Percentiles rank a stretch among this genome's conserved stretches.
These are phyloP conservation scores for Xylaria scruposa DNA, from an alignment of 495 filamentous ascomycete genomes.

Conservation along the genomic window DNA sequence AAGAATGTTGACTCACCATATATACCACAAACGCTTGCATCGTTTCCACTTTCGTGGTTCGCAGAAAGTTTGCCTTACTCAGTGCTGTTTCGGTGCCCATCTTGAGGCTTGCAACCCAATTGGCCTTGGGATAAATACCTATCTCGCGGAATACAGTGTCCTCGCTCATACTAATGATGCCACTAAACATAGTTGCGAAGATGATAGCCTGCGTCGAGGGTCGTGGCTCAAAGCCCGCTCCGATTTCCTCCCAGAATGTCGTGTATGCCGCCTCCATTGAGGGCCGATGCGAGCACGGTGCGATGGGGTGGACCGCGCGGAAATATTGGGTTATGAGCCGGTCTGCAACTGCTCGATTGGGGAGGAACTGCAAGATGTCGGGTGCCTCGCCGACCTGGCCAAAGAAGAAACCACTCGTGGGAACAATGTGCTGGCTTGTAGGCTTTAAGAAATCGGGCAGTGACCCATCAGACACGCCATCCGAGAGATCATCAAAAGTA, in stretches of 20 bases:
- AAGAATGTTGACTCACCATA: slow-evolving; percentile 53
- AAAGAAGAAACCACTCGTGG: slow-evolving; percentile 73
- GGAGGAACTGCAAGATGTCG: slow-evolving; percentile 63
- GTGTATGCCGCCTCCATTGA: slow-evolving; percentile 68
- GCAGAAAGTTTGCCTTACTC: slow-evolving; percentile 68
- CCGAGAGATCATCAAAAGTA: slow-evolving; percentile 29
- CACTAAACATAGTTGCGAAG: slow-evolving; percentile 71
- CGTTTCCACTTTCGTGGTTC: slow-evolving; percentile 72
- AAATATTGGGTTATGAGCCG: slow-evolving; percentile 70
- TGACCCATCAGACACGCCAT: slow-evolving; percentile 27
- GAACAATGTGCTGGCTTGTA: slow-evolving; percentile 60
- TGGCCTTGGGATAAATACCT: slow-evolving; percentile 58
- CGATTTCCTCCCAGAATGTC: slow-evolving; percentile 67
- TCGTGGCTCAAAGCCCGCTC: slow-evolving; percentile 60
- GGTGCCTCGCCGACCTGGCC: slow-evolving; percentile 55
- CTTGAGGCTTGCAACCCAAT: slow-evolving; percentile 65
- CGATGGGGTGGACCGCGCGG: slow-evolving; percentile 68
- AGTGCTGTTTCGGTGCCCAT: slow-evolving; percentile 69
- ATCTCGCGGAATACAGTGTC: slow-evolving; percentile 52
- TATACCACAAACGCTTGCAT: slow-evolving; percentile 79
- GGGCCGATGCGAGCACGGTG: slow-evolving; percentile 66
- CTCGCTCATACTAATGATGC: slow-evolving; percentile 67
- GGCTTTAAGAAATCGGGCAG: slow-evolving; percentile 57
- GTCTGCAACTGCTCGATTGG: slow-evolving; percentile 56
- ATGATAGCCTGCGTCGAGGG: slow-evolving; percentile 70